phyloP scores from a whole-genome alignment of 352 stramenopile genomes.

The Phytophthora hybrid region DNA sequence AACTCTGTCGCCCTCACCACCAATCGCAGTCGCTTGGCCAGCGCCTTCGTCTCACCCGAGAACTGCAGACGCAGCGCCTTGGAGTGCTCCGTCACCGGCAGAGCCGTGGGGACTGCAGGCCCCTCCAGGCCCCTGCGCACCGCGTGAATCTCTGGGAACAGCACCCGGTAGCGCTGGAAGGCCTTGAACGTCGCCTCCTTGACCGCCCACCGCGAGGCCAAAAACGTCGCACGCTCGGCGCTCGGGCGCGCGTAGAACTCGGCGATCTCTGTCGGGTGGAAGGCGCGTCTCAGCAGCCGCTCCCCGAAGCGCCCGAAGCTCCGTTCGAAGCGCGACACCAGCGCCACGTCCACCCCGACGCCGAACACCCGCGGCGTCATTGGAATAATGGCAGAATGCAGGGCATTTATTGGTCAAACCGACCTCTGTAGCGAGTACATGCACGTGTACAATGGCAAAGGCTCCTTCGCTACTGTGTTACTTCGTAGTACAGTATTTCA shows the following conservation, averaged over 20 bases:
- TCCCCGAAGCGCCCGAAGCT: slow-evolving; percentile 67
- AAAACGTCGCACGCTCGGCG: slow-evolving; percentile 54
- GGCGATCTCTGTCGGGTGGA: slow-evolving; percentile 71
- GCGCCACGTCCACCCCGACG: slow-evolving; percentile 79
- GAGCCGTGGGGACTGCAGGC: slow-evolving; percentile 26
- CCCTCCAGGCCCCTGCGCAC: slow-evolving; percentile 12
- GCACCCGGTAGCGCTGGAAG: slow-evolving; percentile 80
- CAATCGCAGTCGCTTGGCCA: slow-evolving; percentile 63
- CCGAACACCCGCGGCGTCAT: slow-evolving; percentile 56
- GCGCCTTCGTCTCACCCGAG: slow-evolving; percentile 57
- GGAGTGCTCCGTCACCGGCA: slow-evolving; percentile 41
- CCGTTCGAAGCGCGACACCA: slow-evolving; percentile 61
- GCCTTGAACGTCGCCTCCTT: slow-evolving; percentile 89
- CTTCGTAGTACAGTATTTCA: too few relatives aligned
- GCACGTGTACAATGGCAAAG: too few relatives aligned
- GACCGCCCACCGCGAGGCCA: slow-evolving; percentile 84
- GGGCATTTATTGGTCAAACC: too few relatives aligned
- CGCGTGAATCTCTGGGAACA: slow-evolving; percentile 78
- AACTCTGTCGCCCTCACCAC: slow-evolving; percentile 39
- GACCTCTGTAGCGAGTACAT: not conserved
- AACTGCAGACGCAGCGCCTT: slow-evolving; percentile 65
- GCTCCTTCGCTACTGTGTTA: too few relatives aligned
- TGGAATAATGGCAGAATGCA: not conserved
- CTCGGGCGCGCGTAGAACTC: slow-evolving; percentile 60
- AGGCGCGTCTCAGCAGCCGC: slow-evolving; percentile 65